Conservation (phyloP, 2,329 filamentous ascomycete species). For the Fusarium phyllophilum region DNA sequence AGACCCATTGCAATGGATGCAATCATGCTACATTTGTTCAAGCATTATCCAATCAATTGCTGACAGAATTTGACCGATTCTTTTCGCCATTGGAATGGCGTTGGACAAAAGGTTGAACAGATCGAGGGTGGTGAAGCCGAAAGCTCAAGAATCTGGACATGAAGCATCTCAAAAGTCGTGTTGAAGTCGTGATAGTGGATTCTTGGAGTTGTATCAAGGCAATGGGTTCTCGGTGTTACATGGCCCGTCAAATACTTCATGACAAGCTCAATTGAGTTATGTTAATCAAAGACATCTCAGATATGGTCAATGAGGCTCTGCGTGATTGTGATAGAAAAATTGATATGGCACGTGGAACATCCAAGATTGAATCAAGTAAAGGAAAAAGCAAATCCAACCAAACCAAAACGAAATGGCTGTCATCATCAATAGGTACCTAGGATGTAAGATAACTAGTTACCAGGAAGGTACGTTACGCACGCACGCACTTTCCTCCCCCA, state of each 20-base stretch:
- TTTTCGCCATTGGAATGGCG: conserved; percentile 6
- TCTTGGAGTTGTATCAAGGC: conserved; percentile 21
- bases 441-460: background rate
- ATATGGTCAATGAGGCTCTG: conserved; percentile 31
- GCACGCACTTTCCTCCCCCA: conserved; percentile 34
- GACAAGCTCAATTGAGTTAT: background rate
- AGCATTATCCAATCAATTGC: conserved; percentile 24
- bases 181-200: conserved; percentile 27
- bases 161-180: conserved; percentile 19
- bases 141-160: background rate
- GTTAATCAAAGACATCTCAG: background rate
- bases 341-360: conserved; percentile 28
- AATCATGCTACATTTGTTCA: conserved; percentile 22
- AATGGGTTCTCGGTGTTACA: conserved; percentile 6
- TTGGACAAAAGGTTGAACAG: background rate
- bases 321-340: conserved; percentile 9
- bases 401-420: conserved; percentile 32
- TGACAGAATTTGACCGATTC: background rate
- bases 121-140: background rate
- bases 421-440: conserved; percentile 13
- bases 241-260: background rate
- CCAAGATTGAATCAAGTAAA: conserved; percentile 17
- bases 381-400: conserved; percentile 38
- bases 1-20: conserved; percentile 20
- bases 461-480: conserved; percentile 30